Conservation (phyloP, 2,329 filamentous ascomycete species). For the Colletotrichum lindemuthianum region DNA sequence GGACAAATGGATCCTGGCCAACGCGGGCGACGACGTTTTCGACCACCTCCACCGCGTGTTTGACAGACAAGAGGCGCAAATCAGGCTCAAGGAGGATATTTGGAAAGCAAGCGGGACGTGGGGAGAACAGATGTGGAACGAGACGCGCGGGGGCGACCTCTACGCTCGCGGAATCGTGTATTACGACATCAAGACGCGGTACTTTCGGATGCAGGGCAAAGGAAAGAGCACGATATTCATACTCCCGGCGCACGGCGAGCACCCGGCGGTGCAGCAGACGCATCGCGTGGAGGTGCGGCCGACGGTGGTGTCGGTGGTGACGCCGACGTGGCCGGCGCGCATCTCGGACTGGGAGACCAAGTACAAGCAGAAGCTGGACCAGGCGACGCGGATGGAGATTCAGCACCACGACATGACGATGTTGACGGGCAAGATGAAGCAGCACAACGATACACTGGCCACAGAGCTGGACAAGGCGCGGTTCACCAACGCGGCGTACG, state of each 20-base stretch:
- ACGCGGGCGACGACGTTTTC: conserved; percentile 63
- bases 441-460: conserved; percentile 28
- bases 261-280: conserved; percentile 56
- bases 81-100: conserved; percentile 46
- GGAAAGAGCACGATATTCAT: conserved; percentile 62
- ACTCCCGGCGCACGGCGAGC: conserved; percentile 59
- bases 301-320: conserved; percentile 45
- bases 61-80: conserved; percentile 55
- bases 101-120: conserved; percentile 51
- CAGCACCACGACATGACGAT: conserved; percentile 32
- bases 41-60: conserved; percentile 57
- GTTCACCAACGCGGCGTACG: conserved; percentile 21
- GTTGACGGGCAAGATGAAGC: conserved; percentile 34
- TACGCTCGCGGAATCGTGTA: conserved; percentile 57
- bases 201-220: conserved; percentile 59
- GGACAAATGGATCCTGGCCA: conserved; percentile 65
- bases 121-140: conserved; percentile 50
- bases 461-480: conserved; percentile 23
- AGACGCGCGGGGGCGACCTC: conserved; percentile 42
- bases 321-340: conserved; percentile 43
- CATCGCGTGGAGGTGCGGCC: conserved; percentile 55
- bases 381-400: conserved; percentile 27
- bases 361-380: conserved; percentile 39
- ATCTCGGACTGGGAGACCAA: conserved; percentile 45
- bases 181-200: conserved; percentile 61